Evolutionary conservation across 2,329 filamentous ascomycete genomes (phyloP), one percentile per base, ranked within the genome.

Genomic region (Orbilia quercus): DNA sequence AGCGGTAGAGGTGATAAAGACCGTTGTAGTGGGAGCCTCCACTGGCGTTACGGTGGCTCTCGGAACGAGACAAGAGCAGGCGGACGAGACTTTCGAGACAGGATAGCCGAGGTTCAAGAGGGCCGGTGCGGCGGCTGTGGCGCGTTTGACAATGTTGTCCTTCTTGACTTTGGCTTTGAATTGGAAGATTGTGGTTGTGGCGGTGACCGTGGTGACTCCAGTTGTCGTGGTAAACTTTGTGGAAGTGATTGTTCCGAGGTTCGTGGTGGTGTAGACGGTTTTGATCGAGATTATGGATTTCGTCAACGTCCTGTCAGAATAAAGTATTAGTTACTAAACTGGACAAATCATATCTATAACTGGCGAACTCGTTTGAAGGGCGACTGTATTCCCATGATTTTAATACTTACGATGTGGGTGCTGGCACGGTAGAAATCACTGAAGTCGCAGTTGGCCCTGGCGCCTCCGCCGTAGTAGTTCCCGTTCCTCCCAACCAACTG

Each of bases 151-250:
- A 16, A 67, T 53, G 9, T 45, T 45, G 12, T 57, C 51, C 51
- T 51, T 66, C 42, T 55, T 54, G n/a, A 42, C 60, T 14, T 65
- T 65, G 11, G 63, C 63, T 9, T 67, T 53, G 22, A 58, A 34
- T 51, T 36, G 60, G 58, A 36, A 75, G 72, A 36, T 31, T 44
- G 57, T 76, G 69, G 44, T 28, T 7, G 28, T 64, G 40, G 57
- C 75, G 63, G 45, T 76, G 73, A 47, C 65, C 53, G 25, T 75
- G 40, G 60, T 77, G 75, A 7, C 77, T 75, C 72, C 82, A 79
- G 77, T 67, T 3, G 48, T 57, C 34, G 53, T 58, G 44, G 34
- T n/a, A 7, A 53, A 59, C 38, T 59, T 51, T 1, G 51, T 55
- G 53, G 47, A 25, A 28, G 63, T 67, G 45, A 42, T 45, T n/a